These are phyloP conservation scores for Capsicum pubescens DNA, from an alignment of 257 asterid species.

Conservation along the genomic window DNA sequence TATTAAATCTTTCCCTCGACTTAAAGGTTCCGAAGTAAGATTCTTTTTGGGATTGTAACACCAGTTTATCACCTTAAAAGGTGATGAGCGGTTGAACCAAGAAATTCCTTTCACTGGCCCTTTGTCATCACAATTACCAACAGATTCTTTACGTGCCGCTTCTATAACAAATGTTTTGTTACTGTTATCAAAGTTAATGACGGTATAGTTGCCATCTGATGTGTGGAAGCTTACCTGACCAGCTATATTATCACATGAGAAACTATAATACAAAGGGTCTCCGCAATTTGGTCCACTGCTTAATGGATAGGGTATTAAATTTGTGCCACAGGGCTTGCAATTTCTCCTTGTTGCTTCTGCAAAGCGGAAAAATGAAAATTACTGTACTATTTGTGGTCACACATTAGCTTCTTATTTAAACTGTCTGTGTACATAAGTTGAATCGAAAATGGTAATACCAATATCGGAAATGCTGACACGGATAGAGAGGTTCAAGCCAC, in stretches of 20 bases:
- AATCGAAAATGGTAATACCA: conserved; percentile 35
- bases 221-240: conserved; percentile 28
- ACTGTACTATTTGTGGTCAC: conserved; percentile 28
- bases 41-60: neutral
- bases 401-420: neutral
- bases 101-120: neutral
- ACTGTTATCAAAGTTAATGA: neutral
- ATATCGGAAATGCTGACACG: conserved; percentile 27
- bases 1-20: neutral
- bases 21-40: neutral
- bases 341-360: conserved; percentile 28
- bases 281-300: conserved; percentile 38
- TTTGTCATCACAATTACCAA: conserved; percentile 32
- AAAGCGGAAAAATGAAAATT: neutral
- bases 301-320: conserved; percentile 36
- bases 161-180: conserved; percentile 8
- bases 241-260: conserved; percentile 29
- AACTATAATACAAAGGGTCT: conserved; percentile 35
- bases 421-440: conserved; percentile 13
- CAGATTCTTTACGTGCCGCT: neutral
- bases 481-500: conserved; percentile 29
- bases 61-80: conserved; percentile 31
- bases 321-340: conserved; percentile 34
- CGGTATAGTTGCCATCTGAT: neutral
- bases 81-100: conserved; percentile 30